Conservation (phyloP, 2,329 filamentous ascomycete species). For the Venturia effusa region DNA sequence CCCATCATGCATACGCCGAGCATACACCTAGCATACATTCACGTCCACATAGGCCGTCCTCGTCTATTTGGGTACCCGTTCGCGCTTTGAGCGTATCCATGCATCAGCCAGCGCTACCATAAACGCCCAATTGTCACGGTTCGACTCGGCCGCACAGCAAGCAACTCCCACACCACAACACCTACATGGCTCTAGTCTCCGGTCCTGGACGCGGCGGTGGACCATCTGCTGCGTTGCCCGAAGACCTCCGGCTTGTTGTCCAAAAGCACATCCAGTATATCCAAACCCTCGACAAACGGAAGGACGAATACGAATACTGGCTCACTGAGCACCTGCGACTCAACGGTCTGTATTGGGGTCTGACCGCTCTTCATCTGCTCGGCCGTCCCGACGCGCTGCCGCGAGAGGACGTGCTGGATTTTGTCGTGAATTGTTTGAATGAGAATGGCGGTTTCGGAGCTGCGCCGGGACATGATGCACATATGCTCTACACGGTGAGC, state of each 20-base stretch:
- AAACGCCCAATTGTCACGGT: neutral
- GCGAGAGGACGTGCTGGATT: constrained; percentile 70
- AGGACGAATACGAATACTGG: constrained; percentile 96
- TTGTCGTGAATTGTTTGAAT: constrained; percentile 90
- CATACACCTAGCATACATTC: too few species aligned
- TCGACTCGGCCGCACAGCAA: constrained; percentile 1
- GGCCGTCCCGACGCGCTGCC: constrained; percentile 72
- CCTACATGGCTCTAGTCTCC: constrained; percentile 47
- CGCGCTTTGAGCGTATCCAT: neutral
- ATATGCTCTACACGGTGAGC: constrained; percentile 93
- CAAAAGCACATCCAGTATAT: constrained; percentile 83
- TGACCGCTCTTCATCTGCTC: constrained; percentile 79
- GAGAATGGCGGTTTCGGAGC: constrained; percentile 86
- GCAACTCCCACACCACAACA: neutral
- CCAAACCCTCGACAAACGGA: constrained; percentile 82
- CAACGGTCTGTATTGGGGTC: constrained; percentile 93
- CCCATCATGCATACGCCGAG: neutral
- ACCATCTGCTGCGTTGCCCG: constrained; percentile 13
- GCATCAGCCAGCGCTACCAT: neutral
- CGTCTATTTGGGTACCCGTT: neutral
- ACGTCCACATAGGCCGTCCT: neutral
- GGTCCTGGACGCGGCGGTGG: constrained; percentile 45
- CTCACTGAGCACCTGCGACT: constrained; percentile 92
- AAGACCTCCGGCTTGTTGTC: constrained; percentile 40
- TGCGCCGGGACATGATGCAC: constrained; percentile 85